Conservation (phyloP, 116 monocot species). For the Posidonia oceanica region DNA sequence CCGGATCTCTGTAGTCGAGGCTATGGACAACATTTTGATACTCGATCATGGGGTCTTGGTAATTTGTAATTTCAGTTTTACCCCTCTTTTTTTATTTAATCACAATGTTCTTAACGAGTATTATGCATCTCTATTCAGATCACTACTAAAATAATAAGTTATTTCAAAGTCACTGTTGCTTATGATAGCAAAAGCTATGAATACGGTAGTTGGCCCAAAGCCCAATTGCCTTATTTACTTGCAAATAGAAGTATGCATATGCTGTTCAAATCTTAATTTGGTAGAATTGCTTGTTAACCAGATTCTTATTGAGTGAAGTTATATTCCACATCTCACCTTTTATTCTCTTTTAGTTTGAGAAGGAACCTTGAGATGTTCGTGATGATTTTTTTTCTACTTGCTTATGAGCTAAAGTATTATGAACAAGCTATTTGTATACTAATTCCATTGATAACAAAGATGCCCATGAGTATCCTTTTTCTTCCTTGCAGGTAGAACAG, state of each 20-base stretch:
- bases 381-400: no score
- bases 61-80: constrained; percentile 7
- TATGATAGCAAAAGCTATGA: background rate
- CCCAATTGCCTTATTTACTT: background rate
- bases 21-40: constrained; percentile 75
- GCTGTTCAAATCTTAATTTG: no score
- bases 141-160: no score
- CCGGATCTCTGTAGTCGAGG: constrained; percentile 69
- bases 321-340: no score
- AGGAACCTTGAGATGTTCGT: no score
- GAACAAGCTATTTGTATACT: no score
- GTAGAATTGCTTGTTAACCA: no score
- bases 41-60: constrained; percentile 80
- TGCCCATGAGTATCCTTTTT: background rate
- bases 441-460: no score
- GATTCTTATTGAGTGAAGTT: no score
- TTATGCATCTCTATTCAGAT: background rate
- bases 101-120: background rate
- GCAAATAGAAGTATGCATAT: background rate
- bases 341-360: no score
- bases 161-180: background rate
- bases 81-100: background rate
- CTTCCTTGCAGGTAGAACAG: constrained; percentile 68
- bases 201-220: background rate
- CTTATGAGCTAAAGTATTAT: no score